Base-by-base conservation (phyloP, 129 eudicot genomes). In the Chrysanthemum lavandulifolium region DNA sequence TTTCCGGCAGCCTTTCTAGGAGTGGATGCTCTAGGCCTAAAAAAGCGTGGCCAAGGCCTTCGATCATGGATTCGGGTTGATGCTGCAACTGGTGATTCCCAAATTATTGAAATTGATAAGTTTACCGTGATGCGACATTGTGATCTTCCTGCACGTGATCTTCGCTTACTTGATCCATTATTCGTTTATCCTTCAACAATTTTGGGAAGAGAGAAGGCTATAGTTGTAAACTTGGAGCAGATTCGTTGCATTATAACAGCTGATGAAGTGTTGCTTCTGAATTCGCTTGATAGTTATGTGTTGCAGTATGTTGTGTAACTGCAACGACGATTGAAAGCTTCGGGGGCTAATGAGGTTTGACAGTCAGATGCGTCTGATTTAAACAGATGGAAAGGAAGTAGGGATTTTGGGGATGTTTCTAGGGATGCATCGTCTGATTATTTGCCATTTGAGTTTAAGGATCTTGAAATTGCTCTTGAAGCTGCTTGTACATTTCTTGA, bases 121-220 rank as follows among this genome's bases (percentile, higher is more conserved):
- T 88, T 87, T 77, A 87, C 87, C 2, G 81, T 90, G 82, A 94
- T 94, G 98, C 87, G 97, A 27, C 89, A 93, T 33, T 94, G 96
- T 78, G 96, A 90, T 81, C 97, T 94, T 58, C 97, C 97, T 18
- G 96, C 98, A 0, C 97, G 96, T 75, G 97, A 94, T 83, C 85
- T 94, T 59, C 95, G 97, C 27, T 76, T 94, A 56, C 83, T 94
- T 45, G 98, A 93, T 81, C 98, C 98, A 0, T 77, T 93, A 15
- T 93, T 93, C 62, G 97, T 87, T 45, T 93, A 90, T 48, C 97
- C 98, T 3, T 89, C 98, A 10, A 89, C 98, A 3, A 92, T 92
- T 75, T 86, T 92, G 60, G 98, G 96, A 10, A 87, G 98, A 79
- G 98, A 93, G 91, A 93, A 93, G 82, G 98, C 98, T 10, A 90